These are phyloP conservation scores for Saccharomyces mikatae DNA, from an alignment of 805 yeast species.

Conservation along the genomic window DNA sequence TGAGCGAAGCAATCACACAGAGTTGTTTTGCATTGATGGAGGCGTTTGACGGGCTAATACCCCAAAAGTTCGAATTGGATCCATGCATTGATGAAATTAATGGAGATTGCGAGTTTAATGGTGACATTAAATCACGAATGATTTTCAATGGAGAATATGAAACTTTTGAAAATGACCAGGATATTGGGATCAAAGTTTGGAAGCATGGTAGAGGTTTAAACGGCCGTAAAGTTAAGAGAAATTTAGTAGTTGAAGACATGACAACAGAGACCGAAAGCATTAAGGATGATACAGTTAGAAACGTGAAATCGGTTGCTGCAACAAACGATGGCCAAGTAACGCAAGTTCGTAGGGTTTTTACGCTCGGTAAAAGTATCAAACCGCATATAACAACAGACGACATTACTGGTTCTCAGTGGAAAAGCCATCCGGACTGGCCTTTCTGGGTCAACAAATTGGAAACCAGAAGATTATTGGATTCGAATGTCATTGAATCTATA, in stretches of 20 bases:
- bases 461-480: constrained; percentile 41
- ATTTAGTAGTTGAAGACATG: background rate
- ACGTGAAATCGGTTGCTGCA: background rate
- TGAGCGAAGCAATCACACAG: constrained; percentile 38
- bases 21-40: constrained; percentile 43
- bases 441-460: constrained; percentile 29
- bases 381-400: constrained; percentile 5
- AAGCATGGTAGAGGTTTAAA: background rate
- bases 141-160: constrained; percentile 15
- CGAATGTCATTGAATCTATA: constrained; percentile 55
- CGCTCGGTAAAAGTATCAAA: constrained; percentile 5
- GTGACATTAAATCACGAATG: constrained; percentile 15
- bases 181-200: constrained; percentile 1
- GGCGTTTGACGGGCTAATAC: constrained; percentile 27
- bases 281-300: constrained; percentile 3
- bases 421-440: constrained; percentile 28
- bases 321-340: background rate
- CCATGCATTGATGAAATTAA: constrained; percentile 5
- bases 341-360: constrained; percentile 3
- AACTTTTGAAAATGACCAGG: constrained; percentile 4
- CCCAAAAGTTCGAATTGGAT: constrained; percentile 28
- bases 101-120: constrained; percentile 12
- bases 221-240: background rate
- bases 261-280: background rate
- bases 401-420: constrained; percentile 11